Base-by-base conservation (phyloP, 23 red algal genomes). In the Gracilaria vermiculophylla region DNA sequence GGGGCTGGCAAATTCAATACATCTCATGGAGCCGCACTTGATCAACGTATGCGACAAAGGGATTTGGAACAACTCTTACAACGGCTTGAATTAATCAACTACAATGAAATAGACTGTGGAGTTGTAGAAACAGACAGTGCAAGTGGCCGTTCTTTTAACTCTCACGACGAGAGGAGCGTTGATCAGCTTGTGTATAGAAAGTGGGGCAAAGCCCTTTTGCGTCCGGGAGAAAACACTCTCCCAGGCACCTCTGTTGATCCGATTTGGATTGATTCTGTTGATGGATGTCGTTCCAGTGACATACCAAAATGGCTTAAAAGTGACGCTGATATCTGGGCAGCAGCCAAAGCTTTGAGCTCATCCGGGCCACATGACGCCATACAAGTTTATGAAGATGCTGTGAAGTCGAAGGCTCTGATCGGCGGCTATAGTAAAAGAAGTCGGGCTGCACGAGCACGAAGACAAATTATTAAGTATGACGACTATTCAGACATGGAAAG, bases 1-100 rank as follows among this genome's bases (percentile, higher is more conserved):
- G 84, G 85, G 21, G 85, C 85, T 52, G 85, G 85, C 7, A 89
- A 89, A 41, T 89, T 89, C 27, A 50, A 76, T 31, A 89, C 69
- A 20, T 86, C 81, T 28, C 34, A 50, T 53, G 85, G 69, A 31
- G 51, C 49, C 3, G 72, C 69, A 20, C 37, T 62, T 25, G 85
- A 89, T 23, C 69, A 76, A 43, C 57, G 51, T 33, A 76, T 89
- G 43, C 70, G 85, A 19, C 85, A 89, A 50, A 77, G 57, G 36
- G 85, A 89, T 49, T 27, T 89, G 28, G 85, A 89, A 25, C 28
- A 89, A 36, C 53, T 89, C 25, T 27, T 89, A 16, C 39, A 89
- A 37, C 31, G 35, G 25, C 72, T 89, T 19, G 85, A 89, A 49
- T 32, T 31, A 20, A 74, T 49, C 15, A 86, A 86, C 37, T 86